Conservation (phyloP, 2,329 filamentous ascomycete species). For the Cercospora brassicicola region DNA sequence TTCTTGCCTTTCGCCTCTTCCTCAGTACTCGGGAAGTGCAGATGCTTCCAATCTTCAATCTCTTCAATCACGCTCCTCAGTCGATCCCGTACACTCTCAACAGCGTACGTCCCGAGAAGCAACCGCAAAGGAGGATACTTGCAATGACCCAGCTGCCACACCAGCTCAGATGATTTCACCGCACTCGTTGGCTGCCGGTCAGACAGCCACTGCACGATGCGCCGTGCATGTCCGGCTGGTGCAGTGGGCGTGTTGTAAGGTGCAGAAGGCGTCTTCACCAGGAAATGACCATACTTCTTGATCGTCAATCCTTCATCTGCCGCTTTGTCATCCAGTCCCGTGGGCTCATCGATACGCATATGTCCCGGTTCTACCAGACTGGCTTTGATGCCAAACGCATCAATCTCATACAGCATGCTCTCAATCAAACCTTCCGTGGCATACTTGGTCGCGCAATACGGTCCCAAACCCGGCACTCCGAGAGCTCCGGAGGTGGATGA, state of each 20-base stretch:
- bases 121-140: slow-evolving; percentile 86
- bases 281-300: slow-evolving; percentile 86
- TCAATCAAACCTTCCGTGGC: slow-evolving; percentile 94
- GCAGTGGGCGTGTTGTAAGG: slow-evolving; percentile 75
- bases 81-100: slow-evolving; percentile 90
- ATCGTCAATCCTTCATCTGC: slow-evolving; percentile 43
- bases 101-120: slow-evolving; percentile 87
- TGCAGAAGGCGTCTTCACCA: slow-evolving; percentile 81
- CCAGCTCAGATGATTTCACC: slow-evolving; percentile 86
- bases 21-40: slow-evolving; percentile 39
- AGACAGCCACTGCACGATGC: slow-evolving; percentile 92
- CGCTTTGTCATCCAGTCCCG: slow-evolving; percentile 37
- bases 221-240: slow-evolving; percentile 81
- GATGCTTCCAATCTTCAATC: slow-evolving; percentile 46
- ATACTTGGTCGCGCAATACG: slow-evolving; percentile 96
- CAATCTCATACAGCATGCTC: slow-evolving; percentile 93
- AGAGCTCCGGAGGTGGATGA: slow-evolving; percentile 87
- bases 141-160: slow-evolving; percentile 93
- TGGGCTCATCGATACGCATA: slow-evolving; percentile 78
- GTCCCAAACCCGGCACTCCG: slow-evolving; percentile 89
- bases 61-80: slow-evolving; percentile 91
- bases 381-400: slow-evolving; percentile 86
- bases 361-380: slow-evolving; percentile 91
- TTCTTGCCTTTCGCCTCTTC: slow-evolving; percentile 31
- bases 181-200: slow-evolving; percentile 90